These are phyloP conservation scores for Anthostomella pinea DNA, from an alignment of 2,329 filamentous ascomycete genomes.

Conservation along the genomic window DNA sequence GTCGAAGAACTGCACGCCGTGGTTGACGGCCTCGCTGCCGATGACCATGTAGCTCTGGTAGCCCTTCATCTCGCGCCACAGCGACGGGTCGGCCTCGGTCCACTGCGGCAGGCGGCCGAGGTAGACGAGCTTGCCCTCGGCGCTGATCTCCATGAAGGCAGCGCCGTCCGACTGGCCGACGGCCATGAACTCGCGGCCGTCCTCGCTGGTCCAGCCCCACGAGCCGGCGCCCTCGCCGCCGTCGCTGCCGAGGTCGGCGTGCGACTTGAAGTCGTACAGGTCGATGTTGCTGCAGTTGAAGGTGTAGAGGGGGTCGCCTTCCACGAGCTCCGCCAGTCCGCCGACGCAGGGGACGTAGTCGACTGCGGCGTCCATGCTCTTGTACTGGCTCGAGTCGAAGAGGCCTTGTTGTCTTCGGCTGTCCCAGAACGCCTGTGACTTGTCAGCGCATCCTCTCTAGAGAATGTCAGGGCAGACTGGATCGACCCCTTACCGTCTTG, in stretches of 20 bases:
- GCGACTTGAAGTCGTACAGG: constrained; percentile 37
- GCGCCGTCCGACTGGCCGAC: constrained; percentile 54
- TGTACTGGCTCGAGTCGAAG: constrained; percentile 28
- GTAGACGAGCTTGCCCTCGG: constrained; percentile 48
- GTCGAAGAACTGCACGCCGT: constrained; percentile 63
- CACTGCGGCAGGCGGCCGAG: constrained; percentile 51
- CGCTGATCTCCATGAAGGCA: constrained; percentile 51
- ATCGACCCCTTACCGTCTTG: constrained; percentile 25
- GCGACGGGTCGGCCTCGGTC: constrained; percentile 39
- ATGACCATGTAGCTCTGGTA: constrained; percentile 37
- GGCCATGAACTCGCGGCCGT: constrained; percentile 53
- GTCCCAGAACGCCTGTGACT: constrained; percentile 28
- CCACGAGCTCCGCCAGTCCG: constrained; percentile 25
- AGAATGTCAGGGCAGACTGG: no score
- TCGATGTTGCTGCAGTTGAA: constrained; percentile 33
- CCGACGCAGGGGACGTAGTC: constrained; percentile 23
- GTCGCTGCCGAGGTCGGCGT: constrained; percentile 33
- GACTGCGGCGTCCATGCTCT: constrained; percentile 25
- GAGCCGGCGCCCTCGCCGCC: constrained; percentile 37
- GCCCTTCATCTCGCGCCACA: constrained; percentile 52
- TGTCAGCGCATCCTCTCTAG: no score
- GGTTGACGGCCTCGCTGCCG: constrained; percentile 42
- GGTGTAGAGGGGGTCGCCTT: constrained; percentile 27
- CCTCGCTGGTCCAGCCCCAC: constrained; percentile 52
- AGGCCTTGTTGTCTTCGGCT: constrained; percentile 26